A percentile compares a stretch with the other conserved stretches of the same genome.
These are phyloP conservation scores for Stromatinia cepivora DNA, from an alignment of 2,329 filamentous ascomycete species.

Conservation along the genomic window DNA sequence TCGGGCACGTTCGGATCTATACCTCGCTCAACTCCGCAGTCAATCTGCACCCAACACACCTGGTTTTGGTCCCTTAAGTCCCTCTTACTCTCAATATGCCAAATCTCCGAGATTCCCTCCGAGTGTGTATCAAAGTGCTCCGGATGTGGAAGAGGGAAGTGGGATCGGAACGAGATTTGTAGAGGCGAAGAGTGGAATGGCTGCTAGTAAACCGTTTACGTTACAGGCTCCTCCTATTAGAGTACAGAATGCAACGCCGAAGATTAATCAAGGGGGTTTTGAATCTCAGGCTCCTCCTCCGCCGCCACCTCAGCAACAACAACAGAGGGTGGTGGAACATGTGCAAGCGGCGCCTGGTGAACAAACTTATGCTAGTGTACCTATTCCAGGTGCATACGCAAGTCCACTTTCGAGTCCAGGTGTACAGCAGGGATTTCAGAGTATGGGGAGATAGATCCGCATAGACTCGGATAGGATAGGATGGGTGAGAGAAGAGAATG, in stretches of 20 bases:
- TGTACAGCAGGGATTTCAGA: constrained; percentile 40
- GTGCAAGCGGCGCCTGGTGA: constrained; percentile 74
- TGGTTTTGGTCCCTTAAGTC: constrained; percentile 74
- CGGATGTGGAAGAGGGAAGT: constrained; percentile 53
- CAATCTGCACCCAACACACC: constrained; percentile 96
- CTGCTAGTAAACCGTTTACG: constrained; percentile 67
- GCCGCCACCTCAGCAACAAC: not conserved
- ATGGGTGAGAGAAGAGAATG: not conserved
- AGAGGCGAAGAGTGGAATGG: constrained; percentile 56
- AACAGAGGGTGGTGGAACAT: constrained; percentile 56
- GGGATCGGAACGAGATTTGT: constrained; percentile 50
- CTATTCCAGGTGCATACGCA: constrained; percentile 83
- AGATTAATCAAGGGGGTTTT: constrained; percentile 63
- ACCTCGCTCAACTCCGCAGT: constrained; percentile 78
- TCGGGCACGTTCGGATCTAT: constrained; percentile 89
- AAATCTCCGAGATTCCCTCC: constrained; percentile 60
- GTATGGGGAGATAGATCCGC: constrained; percentile 31
- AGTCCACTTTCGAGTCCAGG: constrained; percentile 49
- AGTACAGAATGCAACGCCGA: constrained; percentile 72
- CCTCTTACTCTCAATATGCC: constrained; percentile 46
- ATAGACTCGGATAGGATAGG: not conserved
- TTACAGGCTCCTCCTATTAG: constrained; percentile 82
- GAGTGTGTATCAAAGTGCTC: constrained; percentile 52
- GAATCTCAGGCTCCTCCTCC: constrained; percentile 44
- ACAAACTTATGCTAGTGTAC: constrained; percentile 79